Evolutionary conservation across 2,329 filamentous ascomycete genomes (phyloP).

Genomic region (Penicillium sp.): DNA sequence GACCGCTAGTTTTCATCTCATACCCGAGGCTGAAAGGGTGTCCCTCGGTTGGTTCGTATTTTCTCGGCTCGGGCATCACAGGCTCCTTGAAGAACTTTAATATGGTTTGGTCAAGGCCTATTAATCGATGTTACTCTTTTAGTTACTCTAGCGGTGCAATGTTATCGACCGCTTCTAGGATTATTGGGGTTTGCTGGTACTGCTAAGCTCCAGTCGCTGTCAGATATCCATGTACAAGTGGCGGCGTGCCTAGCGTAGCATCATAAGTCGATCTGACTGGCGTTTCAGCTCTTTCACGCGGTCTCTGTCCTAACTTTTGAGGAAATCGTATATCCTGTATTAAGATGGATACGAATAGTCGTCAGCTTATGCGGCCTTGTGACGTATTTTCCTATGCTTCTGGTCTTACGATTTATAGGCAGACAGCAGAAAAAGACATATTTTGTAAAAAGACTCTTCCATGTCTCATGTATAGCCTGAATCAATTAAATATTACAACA

Average conservation of each 20-base stretch:
- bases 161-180: neutral
- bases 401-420: too few species aligned
- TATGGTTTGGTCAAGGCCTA: neutral
- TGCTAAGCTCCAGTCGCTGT: neutral
- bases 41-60: neutral
- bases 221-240: neutral
- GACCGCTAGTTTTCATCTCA: neutral
- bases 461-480: too few species aligned
- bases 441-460: too few species aligned
- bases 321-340: neutral
- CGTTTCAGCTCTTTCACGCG: neutral
- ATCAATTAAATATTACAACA: neutral
- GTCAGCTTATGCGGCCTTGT: too few species aligned
- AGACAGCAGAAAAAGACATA: too few species aligned
- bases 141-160: fast-evolving
- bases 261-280: neutral
- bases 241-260: neutral
- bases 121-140: too few species aligned
- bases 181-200: neutral
- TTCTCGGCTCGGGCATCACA: neutral
- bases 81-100: neutral
- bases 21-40: neutral
- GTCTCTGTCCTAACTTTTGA: neutral
- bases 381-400: too few species aligned
- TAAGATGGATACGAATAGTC: too few species aligned